Evolutionary conservation across 495 filamentous ascomycete species (phyloP).

Genomic region (Aspergillus haitiensis): DNA sequence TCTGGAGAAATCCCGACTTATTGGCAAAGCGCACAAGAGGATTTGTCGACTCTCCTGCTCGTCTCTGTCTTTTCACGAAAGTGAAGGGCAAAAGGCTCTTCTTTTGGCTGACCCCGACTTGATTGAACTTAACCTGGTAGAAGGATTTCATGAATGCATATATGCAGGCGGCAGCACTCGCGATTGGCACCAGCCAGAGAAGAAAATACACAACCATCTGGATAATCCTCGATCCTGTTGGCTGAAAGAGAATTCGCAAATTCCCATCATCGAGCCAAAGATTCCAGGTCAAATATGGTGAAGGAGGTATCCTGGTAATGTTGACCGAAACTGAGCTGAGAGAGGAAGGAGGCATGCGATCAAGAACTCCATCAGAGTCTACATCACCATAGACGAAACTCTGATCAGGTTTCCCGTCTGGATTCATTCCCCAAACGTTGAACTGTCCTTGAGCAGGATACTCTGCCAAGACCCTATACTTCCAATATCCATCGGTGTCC

Average conservation of each 20-base stretch:
- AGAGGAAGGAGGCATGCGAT: slow-evolving; percentile 64
- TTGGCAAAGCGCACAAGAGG: slow-evolving; percentile 38
- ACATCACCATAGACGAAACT: slow-evolving; percentile 60
- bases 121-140: slow-evolving; percentile 71
- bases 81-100: slow-evolving; percentile 42
- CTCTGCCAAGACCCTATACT: slow-evolving; percentile 62
- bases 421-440: slow-evolving; percentile 70
- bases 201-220: slow-evolving; percentile 61
- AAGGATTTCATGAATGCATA: slow-evolving; percentile 65
- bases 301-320: slow-evolving; percentile 56
- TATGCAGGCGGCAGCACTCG: slow-evolving; percentile 50
- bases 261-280: slow-evolving; percentile 58
- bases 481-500: slow-evolving; percentile 57
- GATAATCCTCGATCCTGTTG: slow-evolving; percentile 53
- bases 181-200: slow-evolving; percentile 55
- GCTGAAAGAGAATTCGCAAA: slow-evolving; percentile 52
- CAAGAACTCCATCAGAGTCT: slow-evolving; percentile 60
- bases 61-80: slow-evolving; percentile 32
- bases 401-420: slow-evolving; percentile 62
- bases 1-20: slow-evolving; percentile 47
- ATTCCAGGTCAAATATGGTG: slow-evolving; percentile 57
- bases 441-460: slow-evolving; percentile 64
- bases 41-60: slow-evolving; percentile 30
- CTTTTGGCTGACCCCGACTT: slow-evolving; percentile 59
- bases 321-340: slow-evolving; percentile 58